A percentile compares a stretch with the other conserved stretches of the same genome.
phyloP scores from a whole-genome alignment of 805 yeast genomes.

The Starmerella asiatica region DNA sequence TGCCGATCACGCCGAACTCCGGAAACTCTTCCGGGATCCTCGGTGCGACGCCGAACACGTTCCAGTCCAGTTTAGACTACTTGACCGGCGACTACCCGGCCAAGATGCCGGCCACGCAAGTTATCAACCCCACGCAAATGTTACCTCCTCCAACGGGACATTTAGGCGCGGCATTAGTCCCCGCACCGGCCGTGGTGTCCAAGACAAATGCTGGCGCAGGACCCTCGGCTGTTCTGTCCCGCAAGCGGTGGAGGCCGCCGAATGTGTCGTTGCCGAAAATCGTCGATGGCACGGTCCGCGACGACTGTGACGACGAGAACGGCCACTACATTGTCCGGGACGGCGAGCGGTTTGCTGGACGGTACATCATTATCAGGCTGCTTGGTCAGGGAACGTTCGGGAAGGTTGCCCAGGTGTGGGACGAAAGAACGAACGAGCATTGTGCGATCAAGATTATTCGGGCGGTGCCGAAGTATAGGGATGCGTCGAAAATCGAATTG shows the following conservation, averaged over 20 bases:
- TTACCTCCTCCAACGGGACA: not conserved
- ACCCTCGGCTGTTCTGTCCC: not conserved
- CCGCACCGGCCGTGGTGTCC: not conserved
- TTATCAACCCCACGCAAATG: too few species aligned
- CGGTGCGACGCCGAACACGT: too few species aligned
- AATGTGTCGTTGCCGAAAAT: conserved; percentile 20
- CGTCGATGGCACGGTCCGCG: conserved; percentile 14
- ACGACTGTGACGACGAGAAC: conserved; percentile 19
- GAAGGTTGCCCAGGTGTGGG: conserved; percentile 74
- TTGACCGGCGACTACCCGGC: too few species aligned
- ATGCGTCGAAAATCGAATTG: conserved; percentile 86
- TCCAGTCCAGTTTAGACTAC: too few species aligned
- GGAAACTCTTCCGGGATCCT: too few species aligned
- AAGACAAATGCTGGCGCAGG: not conserved
- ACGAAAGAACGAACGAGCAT: conserved; percentile 40
- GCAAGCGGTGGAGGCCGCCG: conserved; percentile 16
- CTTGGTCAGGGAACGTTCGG: conserved; percentile 93
- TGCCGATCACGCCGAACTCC: too few species aligned
- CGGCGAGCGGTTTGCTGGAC: conserved; percentile 37
- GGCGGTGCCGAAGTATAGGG: conserved; percentile 85
- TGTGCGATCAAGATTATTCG: conserved; percentile 90
- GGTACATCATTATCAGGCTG: conserved; percentile 53
- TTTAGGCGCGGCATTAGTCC: not conserved
- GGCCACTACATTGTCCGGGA: conserved; percentile 28
- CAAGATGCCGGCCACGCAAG: too few species aligned